These are phyloP conservation scores for Medicago truncatula DNA, from an alignment of 306 rosid species.

Conservation along the genomic window MtrunA17r5.0-ANR NC_053043.1:5625501-5626000, in stretches of 20 bases:
- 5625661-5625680: slow-evolving; percentile 65
- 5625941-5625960: too few species aligned
- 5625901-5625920: too few species aligned
- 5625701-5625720: slow-evolving; percentile 35
- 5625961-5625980: too few species aligned
- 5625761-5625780: slow-evolving; percentile 33
- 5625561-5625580: neutral
- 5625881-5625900: neutral
- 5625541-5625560: neutral
- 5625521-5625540: neutral
- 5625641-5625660: slow-evolving; percentile 43
- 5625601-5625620: neutral
- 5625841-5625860: neutral
- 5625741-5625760: slow-evolving; percentile 53
- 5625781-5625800: slow-evolving; percentile 28
- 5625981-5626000: too few species aligned
- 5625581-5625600: too few species aligned
- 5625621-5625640: neutral
- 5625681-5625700: slow-evolving; percentile 57
- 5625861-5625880: neutral
- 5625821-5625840: slow-evolving; percentile 6
- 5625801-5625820: slow-evolving; percentile 26
- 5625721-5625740: slow-evolving; percentile 78
- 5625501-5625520: slow-evolving; percentile 32
- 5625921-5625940: too few species aligned